Percentiles rank a stretch among this genome's conserved stretches.
phyloP scores from a whole-genome alignment of 345 rosid genomes.

The Anacardium occidentale region DNA sequence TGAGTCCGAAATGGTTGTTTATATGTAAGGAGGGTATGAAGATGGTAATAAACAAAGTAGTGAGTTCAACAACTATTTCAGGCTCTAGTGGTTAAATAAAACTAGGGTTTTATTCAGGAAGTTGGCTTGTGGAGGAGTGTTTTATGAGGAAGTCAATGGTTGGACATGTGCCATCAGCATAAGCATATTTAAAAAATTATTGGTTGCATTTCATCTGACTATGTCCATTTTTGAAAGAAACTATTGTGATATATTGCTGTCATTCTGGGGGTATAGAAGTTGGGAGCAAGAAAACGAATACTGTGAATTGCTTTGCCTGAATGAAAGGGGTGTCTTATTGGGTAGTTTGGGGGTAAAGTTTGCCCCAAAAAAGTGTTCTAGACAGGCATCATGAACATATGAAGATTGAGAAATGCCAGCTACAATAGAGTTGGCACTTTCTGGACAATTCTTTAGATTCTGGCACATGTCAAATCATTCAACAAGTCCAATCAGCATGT shows the following conservation, averaged over 20 bases:
- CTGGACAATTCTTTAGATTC: constrained; percentile 4
- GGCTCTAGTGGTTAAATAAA: not conserved
- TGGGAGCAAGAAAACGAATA: not conserved
- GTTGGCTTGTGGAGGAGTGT: not conserved
- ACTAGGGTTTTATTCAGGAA: not conserved
- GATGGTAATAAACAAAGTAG: not conserved
- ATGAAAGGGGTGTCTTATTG: not conserved
- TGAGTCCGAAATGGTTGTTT: too few relatives aligned
- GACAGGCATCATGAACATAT: not conserved
- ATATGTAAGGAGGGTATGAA: constrained; percentile 1
- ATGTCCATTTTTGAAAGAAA: too few relatives aligned
- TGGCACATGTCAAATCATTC: not conserved
- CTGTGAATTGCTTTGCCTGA: not conserved
- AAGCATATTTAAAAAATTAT: too few relatives aligned
- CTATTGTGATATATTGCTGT: too few relatives aligned
- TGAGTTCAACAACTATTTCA: constrained; percentile 1
- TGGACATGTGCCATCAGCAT: not conserved
- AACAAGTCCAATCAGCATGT: not conserved
- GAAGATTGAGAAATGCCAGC: not conserved
- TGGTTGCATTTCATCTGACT: too few relatives aligned
- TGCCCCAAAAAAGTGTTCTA: not conserved
- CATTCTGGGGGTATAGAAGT: not conserved
- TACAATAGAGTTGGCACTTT: not conserved
- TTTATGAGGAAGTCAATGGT: not conserved
- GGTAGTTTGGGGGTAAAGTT: not conserved